Conservation (phyloP, 2,329 filamentous ascomycete species). For the Gaeumannomyces sp. region DNA sequence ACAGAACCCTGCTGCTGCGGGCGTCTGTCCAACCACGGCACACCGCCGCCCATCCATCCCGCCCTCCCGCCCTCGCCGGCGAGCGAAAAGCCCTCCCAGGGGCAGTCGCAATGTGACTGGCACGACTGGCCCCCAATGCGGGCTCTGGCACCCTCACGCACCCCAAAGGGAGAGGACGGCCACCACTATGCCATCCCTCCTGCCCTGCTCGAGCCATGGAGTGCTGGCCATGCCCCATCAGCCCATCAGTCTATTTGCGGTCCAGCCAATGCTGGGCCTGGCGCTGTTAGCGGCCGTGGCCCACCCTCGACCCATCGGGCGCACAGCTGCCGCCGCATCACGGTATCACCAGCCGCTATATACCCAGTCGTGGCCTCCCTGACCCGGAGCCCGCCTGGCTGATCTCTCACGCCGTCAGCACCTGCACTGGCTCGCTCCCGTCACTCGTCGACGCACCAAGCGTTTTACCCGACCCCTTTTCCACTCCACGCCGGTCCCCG, state of each 20-base stretch:
- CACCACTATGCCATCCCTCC: background rate
- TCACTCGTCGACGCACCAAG: constrained; percentile 39
- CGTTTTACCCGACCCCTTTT: constrained; percentile 38
- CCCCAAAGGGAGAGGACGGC: background rate
- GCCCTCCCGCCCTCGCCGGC: constrained; percentile 13
- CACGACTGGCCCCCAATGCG: background rate
- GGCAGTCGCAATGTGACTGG: background rate
- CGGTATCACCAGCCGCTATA: constrained; percentile 50
- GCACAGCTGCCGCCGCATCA: constrained; percentile 18
- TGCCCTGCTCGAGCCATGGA: background rate
- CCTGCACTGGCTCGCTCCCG: constrained; percentile 19
- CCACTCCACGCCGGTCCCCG: background rate
- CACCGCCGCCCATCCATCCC: constrained; percentile 18
- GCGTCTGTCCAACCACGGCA: constrained; percentile 34
- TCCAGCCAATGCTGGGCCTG: constrained; percentile 27
- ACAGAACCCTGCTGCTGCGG: constrained; percentile 17
- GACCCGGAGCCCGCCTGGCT: constrained; percentile 14
- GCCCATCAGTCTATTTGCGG: constrained; percentile 1
- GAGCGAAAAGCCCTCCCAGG: background rate
- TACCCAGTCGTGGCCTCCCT: constrained; percentile 32
- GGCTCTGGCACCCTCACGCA: background rate
- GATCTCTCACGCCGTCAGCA: constrained; percentile 19
- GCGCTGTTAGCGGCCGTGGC: constrained; percentile 21
- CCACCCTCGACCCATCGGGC: constrained; percentile 34
- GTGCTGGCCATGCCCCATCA: background rate